Conservation (phyloP, 2,329 filamentous ascomycete genomes). For the Ophiosphaerella narmari region DNA sequence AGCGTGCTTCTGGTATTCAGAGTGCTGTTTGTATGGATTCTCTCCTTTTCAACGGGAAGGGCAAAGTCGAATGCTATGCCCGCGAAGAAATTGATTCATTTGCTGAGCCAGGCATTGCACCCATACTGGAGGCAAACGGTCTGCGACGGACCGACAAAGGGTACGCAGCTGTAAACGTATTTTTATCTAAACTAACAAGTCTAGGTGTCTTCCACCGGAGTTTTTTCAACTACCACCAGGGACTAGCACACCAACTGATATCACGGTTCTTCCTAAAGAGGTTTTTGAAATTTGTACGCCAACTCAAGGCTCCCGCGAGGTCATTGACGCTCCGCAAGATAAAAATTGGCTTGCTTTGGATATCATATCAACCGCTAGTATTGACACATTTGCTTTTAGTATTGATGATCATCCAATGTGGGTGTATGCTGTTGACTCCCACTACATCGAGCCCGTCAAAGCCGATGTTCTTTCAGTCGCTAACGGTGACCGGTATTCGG, state of each 20-base stretch:
- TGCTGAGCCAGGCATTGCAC: slow-evolving; percentile 36
- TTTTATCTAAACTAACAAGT: not conserved
- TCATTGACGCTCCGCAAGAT: slow-evolving; percentile 47
- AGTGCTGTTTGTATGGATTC: slow-evolving; percentile 62
- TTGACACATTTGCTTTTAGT: slow-evolving; percentile 53
- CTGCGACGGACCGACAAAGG: slow-evolving; percentile 47
- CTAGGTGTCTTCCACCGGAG: slow-evolving; percentile 48
- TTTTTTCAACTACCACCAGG: slow-evolving; percentile 47
- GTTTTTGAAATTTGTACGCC: slow-evolving; percentile 50
- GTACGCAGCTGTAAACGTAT: slow-evolving; percentile 15
- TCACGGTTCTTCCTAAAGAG: slow-evolving; percentile 13
- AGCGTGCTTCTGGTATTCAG: slow-evolving; percentile 53
- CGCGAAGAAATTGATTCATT: slow-evolving; percentile 51
- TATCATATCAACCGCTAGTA: slow-evolving; percentile 58
- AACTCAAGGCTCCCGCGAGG: slow-evolving; percentile 51
- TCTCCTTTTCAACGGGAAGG: slow-evolving; percentile 66
- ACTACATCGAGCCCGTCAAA: slow-evolving; percentile 58
- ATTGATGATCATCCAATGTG: slow-evolving; percentile 61
- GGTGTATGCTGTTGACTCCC: slow-evolving; percentile 60
- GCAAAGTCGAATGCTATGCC: slow-evolving; percentile 58
- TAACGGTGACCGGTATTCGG: slow-evolving; percentile 61
- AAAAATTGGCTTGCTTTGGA: slow-evolving; percentile 60
- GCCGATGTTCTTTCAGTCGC: slow-evolving; percentile 55
- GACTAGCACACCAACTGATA: slow-evolving; percentile 4
- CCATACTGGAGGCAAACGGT: slow-evolving; percentile 40